A percentile compares a stretch with the other conserved stretches of the same genome.
Evolutionary conservation across 2,329 filamentous ascomycete genomes (phyloP).

Genomic region (Acephala macrosclerotiorum): DNA sequence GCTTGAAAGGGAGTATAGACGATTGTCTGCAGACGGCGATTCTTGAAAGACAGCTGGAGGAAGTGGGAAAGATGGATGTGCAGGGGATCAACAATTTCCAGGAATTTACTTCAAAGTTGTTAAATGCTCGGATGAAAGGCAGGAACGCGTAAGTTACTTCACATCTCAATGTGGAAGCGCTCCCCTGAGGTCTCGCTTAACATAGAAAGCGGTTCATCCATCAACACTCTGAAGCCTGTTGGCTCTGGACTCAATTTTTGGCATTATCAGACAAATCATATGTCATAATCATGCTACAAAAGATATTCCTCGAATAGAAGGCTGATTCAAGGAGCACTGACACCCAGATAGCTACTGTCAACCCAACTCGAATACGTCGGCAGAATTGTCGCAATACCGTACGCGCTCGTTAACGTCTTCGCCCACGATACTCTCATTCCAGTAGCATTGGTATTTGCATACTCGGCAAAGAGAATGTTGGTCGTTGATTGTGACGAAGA

Average conservation of each 20-base stretch:
- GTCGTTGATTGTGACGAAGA: constrained; percentile 21
- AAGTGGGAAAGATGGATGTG: no score
- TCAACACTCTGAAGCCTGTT: not conserved
- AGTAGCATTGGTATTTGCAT: constrained; percentile 55
- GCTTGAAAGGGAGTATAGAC: not conserved
- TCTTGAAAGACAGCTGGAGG: not conserved
- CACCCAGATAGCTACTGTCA: constrained; percentile 46
- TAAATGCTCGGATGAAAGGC: not conserved
- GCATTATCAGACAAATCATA: no score
- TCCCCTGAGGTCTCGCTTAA: not conserved
- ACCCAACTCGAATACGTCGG: constrained; percentile 51
- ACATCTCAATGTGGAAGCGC: not conserved
- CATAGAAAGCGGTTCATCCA: not conserved
- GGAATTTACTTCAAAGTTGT: not conserved
- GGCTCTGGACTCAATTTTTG: no score
- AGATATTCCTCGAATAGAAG: not conserved
- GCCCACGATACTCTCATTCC: constrained; percentile 50
- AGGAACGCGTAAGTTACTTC: not conserved
- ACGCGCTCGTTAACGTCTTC: constrained; percentile 49
- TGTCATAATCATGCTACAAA: not conserved
- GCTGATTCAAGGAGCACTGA: constrained; percentile 17
- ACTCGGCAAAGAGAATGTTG: constrained; percentile 59
- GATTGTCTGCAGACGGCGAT: not conserved
- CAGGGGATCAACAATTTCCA: not conserved
- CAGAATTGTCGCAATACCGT: constrained; percentile 50